Evolutionary conservation across 805 yeast species (phyloP), one percentile per base, ranked within the genome.

Genomic region (Suhomyces xylopsoci): DNA sequence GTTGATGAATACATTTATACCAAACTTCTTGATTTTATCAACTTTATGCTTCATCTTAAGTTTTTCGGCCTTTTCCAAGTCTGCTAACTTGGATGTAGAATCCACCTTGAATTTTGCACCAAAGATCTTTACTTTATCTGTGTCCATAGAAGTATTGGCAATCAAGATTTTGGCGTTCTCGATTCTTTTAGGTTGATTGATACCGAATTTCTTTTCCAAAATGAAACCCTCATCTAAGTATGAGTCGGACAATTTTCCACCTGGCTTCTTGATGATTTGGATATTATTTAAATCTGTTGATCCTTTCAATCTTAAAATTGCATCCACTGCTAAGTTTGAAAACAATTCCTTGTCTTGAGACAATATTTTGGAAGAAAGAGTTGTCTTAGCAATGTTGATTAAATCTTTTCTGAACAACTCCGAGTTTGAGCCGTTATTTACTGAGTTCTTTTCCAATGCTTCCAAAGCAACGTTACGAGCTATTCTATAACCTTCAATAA

Each of bases 81-180:
- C 96, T 5, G 97, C 97, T 63, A 94, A 81, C 69, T 94, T 94
- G 55, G 93, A 81, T 7, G 98, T 94, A 20, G 96, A 85, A 70
- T 93, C 97, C 46, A 94, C 98, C 71, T 91, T 90, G 76, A 94
- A 92, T 70, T 94, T 92, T 54, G 99, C 97, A 57, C 99, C 99
- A 71, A 94, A 94, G 52, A 94, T 85, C 73, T 94, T 94, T 55
- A 94, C 97, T 71, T 94, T 94, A 68, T 94, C 99, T 7, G 99
- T 94, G 67, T 94, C 99, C 85, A 90, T 80, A 17, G 97, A 85
- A 5, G 99, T 94, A 73, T 94, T 94, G 15, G 99, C 97, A 65
- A 94, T 88, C 57, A 94, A 79, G 59, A 94, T 90, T 61, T 82
- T 85, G 30, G 96, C 97, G 65, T 93, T 85, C 63, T 83, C 83